Evolutionary conservation across 129 eudicot species (phyloP), one percentile per base, ranked within the genome.

Genomic region (Pseudognaphalium luteoalbum): DNA sequence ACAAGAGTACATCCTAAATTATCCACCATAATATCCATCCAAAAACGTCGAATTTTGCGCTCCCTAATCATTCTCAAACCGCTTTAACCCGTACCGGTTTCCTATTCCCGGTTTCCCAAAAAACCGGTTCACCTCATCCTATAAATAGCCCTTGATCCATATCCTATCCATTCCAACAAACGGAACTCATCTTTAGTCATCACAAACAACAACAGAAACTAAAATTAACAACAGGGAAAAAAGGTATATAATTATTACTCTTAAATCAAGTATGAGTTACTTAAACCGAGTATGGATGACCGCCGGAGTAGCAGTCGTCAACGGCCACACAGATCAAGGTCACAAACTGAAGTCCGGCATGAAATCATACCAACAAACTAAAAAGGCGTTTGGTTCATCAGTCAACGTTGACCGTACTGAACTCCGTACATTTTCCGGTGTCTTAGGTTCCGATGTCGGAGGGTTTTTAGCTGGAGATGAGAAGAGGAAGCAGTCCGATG

Each of bases 241-340:
- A 44, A 44, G 12, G 0, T 1, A n/a, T 2, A n/a, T 39, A 25
- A 6, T 37, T 39, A 39, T 39, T 39, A 2, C 9, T 9, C 9
- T 1, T 2, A 39, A 39, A 39, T 56, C 34, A 66, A 58, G 44
- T 5, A 85, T 85, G 89, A 85, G 82, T 79, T 75, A 82, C 68
- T n/a, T 83, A 21, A 83, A 63, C 66, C 78, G 85, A 9, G 83
- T 76, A n/a, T 83, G 87, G 85, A 66, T 86, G 76, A 83, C 83
- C 32, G 72, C 87, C 37, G 76, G 79, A 1, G 83, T 80, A 10
- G 81, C 85, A 69, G 68, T 73, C 33, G 78, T 77, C 21, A 74
- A 80, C 74, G 64, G 73, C 81, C 80, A 74, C 90, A 59, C 85
- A 65, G 87, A 86, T 39, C 87, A 86, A 60, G 82, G 84, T 41